Base-by-base conservation (phyloP, 768 basidiomycete genomes). In the Cystobasidiopsis lactophilus region DNA sequence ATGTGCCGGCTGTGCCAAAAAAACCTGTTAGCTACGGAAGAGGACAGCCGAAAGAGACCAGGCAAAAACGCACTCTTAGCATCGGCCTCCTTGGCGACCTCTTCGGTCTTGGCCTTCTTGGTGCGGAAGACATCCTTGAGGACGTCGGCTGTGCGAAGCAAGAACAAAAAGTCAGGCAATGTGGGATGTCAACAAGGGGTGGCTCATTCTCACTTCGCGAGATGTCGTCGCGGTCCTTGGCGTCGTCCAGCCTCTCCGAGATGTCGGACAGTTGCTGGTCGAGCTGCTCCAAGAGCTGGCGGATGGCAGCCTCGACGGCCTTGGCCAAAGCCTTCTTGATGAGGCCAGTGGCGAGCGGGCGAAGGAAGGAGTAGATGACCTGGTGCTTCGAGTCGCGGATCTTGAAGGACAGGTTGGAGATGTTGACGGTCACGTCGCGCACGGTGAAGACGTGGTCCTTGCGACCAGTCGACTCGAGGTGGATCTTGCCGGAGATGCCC, bases 331-430 rank as follows among this genome's bases (percentile, higher is more conserved):
- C 80, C 59, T 71, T 75, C 74, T 88, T 89, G 61, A 98, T 77
- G 37, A 93, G 69, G 5, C 75, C 76, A 1, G 77, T 85, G 13
- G 82, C 82, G 38, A 86, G 72, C 3, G 81, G 79, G 50, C 75
- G 76, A 37, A 93, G 59, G 0, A 82, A 79, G 72, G 82, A 85
- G 73, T 89, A 91, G 57, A 89, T 65, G 24, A 81, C 67, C 61
- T 86, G 82, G 68, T 93, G 86, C 68, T 88, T 89, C 57, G 80
- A 75, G 58, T 95, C 88, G 3, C 85, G 77, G 60, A 98, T 84
- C 24, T 77, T 75, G 69, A 89, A 91, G 68, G 82, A 86, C 61
- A 96, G 75, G 16, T 77, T 73, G 61, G 82, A 27, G 24, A 16
- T 16, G 10, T 75, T 75, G 14, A 74, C 75, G 67, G 76, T 60